Percentiles rank a stretch among this genome's conserved stretches.
Conservation (phyloP, 2,329 filamentous ascomycete species). For the Elsinoe ampelina region DNA sequence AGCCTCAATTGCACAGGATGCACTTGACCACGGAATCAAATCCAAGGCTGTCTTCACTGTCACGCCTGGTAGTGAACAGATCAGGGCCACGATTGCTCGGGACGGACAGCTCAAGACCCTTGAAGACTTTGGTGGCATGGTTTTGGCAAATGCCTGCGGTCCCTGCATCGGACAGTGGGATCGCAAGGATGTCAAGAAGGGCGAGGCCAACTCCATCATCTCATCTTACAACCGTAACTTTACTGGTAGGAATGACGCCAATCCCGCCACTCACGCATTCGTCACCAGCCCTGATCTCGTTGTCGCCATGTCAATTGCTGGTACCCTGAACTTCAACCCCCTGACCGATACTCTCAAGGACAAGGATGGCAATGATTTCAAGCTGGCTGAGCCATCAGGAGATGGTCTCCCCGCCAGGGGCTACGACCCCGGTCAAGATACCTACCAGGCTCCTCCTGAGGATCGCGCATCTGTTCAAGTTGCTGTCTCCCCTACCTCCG, state of each 20-base stretch:
- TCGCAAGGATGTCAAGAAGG: constrained; percentile 86
- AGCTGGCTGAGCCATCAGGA: constrained; percentile 69
- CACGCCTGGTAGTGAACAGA: constrained; percentile 94
- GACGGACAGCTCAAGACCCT: constrained; percentile 74
- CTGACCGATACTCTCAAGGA: constrained; percentile 85
- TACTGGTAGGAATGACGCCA: constrained; percentile 93
- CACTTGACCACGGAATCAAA: constrained; percentile 86
- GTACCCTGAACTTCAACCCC: constrained; percentile 87
- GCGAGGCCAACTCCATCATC: constrained; percentile 89
- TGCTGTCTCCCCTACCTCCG: constrained; percentile 75
- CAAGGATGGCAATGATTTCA: constrained; percentile 94
- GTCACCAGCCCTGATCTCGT: constrained; percentile 86
- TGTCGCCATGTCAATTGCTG: constrained; percentile 75
- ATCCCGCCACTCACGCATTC: constrained; percentile 89
- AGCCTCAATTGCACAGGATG: constrained; percentile 83
- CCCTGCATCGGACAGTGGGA: constrained; percentile 63
- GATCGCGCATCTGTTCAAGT: constrained; percentile 67
- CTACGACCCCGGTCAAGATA: constrained; percentile 86
- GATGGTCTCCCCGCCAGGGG: constrained; percentile 69
- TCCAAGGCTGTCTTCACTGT: constrained; percentile 89
- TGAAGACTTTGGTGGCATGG: background rate
- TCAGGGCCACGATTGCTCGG: constrained; percentile 82
- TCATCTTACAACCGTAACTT: constrained; percentile 99
- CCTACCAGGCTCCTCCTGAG: constrained; percentile 87
- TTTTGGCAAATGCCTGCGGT: background rate